Percentiles rank a stretch among this genome's conserved stretches.
These are phyloP conservation scores for Penicillium odoratum DNA, from an alignment of 495 filamentous ascomycete genomes.

Conservation along the genomic window DNA sequence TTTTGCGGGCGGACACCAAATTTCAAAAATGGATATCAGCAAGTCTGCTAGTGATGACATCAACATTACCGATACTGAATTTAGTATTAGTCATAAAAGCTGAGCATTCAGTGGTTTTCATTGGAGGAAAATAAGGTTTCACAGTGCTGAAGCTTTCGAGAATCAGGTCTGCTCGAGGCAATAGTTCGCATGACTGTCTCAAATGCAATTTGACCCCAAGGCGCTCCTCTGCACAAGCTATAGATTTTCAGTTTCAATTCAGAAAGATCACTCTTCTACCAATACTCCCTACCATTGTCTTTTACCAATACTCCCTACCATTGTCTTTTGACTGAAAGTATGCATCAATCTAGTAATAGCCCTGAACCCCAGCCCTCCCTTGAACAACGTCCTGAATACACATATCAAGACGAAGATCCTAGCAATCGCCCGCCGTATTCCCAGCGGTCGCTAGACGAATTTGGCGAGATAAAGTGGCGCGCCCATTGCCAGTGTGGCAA, in stretches of 20 bases:
- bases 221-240: background rate
- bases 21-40: background rate
- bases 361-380: background rate
- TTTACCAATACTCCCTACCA: background rate
- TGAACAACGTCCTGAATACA: background rate
- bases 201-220: background rate
- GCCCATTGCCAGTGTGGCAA: constrained; percentile 79
- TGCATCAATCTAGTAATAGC: background rate
- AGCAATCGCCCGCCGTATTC: constrained; percentile 59
- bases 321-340: background rate
- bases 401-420: background rate
- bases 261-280: background rate
- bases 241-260: background rate
- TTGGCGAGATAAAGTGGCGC: constrained; percentile 64
- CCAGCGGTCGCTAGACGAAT: constrained; percentile 48
- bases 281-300: background rate
- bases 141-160: background rate
- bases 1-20: background rate
- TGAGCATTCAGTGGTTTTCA: background rate
- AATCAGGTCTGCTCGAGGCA: background rate
- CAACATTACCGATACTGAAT: background rate
- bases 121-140: background rate
- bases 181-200: background rate
- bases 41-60: background rate
- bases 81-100: background rate